A percentile compares a stretch with the other conserved stretches of the same genome.
Conservation (phyloP, 2,329 filamentous ascomycete species). For the Aaosphaeria pasadenensis region DNA sequence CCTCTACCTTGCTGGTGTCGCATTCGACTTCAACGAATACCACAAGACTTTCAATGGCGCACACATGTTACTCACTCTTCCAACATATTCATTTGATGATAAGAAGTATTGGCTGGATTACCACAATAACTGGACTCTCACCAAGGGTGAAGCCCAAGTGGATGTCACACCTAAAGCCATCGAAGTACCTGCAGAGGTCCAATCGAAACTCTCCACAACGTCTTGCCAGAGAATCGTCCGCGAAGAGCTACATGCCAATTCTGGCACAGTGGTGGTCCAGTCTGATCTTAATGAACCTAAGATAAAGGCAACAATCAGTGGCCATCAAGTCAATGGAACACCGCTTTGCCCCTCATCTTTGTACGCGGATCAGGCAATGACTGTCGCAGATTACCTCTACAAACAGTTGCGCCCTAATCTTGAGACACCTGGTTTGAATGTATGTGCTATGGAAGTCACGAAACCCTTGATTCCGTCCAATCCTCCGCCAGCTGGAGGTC, state of each 20-base stretch:
- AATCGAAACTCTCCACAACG: constrained; percentile 60
- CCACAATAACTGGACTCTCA: constrained; percentile 68
- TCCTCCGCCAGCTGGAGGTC: constrained; percentile 48
- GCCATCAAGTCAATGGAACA: constrained; percentile 66
- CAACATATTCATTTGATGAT: constrained; percentile 65
- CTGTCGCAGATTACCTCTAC: constrained; percentile 65
- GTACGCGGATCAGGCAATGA: constrained; percentile 64
- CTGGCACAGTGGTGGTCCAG: constrained; percentile 60
- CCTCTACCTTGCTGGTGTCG: constrained; percentile 60
- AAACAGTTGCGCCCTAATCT: constrained; percentile 59
- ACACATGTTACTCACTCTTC: constrained; percentile 62
- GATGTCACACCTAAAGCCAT: constrained; percentile 39
- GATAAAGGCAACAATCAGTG: constrained; percentile 59
- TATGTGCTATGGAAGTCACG: constrained; percentile 64
- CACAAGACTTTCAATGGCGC: constrained; percentile 59
- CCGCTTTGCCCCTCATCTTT: constrained; percentile 63
- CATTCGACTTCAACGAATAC: constrained; percentile 69
- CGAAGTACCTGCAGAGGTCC: constrained; percentile 42
- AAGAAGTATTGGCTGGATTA: constrained; percentile 74
- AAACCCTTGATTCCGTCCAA: constrained; percentile 65
- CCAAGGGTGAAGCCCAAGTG: constrained; percentile 59
- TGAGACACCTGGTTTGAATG: constrained; percentile 59
- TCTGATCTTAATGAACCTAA: constrained; percentile 65
- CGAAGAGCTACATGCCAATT: constrained; percentile 61
- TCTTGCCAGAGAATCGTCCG: constrained; percentile 63